Conservation (phyloP, 1,139 yeast species). For the Sugiyamaella xylanicola region DNA sequence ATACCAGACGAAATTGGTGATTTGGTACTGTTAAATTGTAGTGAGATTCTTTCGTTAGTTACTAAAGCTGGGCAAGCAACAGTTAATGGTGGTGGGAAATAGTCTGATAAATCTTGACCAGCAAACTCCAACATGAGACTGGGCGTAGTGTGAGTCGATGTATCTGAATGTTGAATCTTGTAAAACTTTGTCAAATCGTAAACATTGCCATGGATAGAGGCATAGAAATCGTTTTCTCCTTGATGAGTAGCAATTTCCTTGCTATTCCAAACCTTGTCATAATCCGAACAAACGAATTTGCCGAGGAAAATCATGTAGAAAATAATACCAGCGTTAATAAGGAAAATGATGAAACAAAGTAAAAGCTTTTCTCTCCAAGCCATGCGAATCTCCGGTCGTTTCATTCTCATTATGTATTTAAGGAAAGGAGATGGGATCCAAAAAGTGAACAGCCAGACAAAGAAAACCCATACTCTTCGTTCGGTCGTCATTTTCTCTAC, state of each 20-base stretch:
- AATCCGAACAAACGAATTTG: conserved; percentile 45
- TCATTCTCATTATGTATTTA: conserved; percentile 42
- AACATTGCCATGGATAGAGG: conserved; percentile 45
- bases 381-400: conserved; percentile 44
- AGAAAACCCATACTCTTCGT: conserved; percentile 43
- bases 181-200: conserved; percentile 47
- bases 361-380: conserved; percentile 48
- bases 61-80: conserved; percentile 46
- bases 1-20: conserved; percentile 36
- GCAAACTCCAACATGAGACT: conserved; percentile 44
- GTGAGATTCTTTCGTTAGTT: conserved; percentile 35
- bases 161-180: conserved; percentile 46
- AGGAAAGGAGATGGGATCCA: conserved; percentile 46
- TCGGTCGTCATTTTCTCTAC: conserved; percentile 39
- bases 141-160: conserved; percentile 37
- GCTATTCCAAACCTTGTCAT: conserved; percentile 46
- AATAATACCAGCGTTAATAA: conserved; percentile 43
- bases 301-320: conserved; percentile 48
- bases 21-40: conserved; percentile 39
- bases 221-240: conserved; percentile 44
- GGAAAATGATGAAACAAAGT: conserved; percentile 41
- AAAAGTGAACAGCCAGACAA: conserved; percentile 45
- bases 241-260: conserved; percentile 43
- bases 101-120: conserved; percentile 44
- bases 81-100: conserved; percentile 47